Evolutionary conservation across 1,284 basidiomycete genomes (phyloP), one percentile per base, ranked within the genome.

Genomic region (Fomitopsis betulina): DNA sequence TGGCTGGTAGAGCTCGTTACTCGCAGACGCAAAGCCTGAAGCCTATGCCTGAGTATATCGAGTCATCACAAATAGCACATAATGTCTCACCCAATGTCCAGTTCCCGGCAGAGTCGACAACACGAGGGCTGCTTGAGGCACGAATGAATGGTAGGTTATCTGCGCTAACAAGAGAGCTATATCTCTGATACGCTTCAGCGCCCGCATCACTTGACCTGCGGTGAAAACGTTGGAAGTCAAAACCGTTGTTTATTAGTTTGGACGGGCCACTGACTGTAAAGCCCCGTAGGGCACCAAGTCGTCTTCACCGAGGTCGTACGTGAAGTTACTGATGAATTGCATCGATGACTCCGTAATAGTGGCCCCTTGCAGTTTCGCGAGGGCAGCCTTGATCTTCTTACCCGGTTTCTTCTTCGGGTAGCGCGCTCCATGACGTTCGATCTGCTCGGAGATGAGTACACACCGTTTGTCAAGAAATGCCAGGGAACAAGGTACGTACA

Each of bases 371-470:
- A 91, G 72, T 63, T 87, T 89, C 9, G 65, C 61, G 7, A 91
- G 63, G 0, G 86, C 80, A 0, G 68, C 58, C 35, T 73, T 58
- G n/a, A 93, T 87, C 2, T 65, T 63, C 12, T 67, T 66, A 0
- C 77, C 70, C 0, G 85, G 79, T 6, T 75, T 74, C 0, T 70
- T 65, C 0, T 92, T 93, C 0, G 93, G 94, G 63, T 81, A 94
- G 33, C 94, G 81, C 1, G 90, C 86, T 0, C 91, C 91, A 66
- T 96, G 94, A 10, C 93, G 78, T 73, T 95, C 88, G n/a, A 96
- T 73, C 92, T 94, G 19, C 19, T 10, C 37, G 38, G 7, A 9
- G 13, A 21, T 47, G 25, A 47, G 45, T n/a, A 15, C 10, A 12
- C 25, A 45, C 49, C 30, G 21, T 49, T 51, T 51, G 35, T 54